These are phyloP conservation scores for Penicillium sp. DNA, from an alignment of 2,329 filamentous ascomycete species.

Conservation along the genomic window DNA sequence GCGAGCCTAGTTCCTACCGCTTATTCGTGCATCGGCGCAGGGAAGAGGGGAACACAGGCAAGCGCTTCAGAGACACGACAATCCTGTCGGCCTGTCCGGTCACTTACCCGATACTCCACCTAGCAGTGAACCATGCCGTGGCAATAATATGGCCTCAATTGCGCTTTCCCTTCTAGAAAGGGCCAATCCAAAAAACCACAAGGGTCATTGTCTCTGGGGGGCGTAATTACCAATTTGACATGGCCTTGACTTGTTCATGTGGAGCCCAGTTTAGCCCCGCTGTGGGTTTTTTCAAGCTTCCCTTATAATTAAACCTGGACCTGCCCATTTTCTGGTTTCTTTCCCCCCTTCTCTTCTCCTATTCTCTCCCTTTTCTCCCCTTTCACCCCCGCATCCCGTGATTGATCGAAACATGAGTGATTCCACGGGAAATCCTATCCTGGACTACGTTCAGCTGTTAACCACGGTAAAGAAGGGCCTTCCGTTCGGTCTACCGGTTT, in stretches of 20 bases:
- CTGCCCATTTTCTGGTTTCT: background rate
- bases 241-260: background rate
- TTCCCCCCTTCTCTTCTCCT: background rate
- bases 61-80: background rate
- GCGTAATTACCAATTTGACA: background rate
- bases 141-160: background rate
- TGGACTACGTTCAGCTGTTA: conserved; percentile 39
- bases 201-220: background rate
- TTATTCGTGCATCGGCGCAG: background rate
- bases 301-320: background rate
- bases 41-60: background rate
- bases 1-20: background rate
- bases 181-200: background rate
- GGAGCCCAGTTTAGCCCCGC: background rate
- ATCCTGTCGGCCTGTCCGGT: background rate
- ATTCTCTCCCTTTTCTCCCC: background rate
- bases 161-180: too few relatives aligned
- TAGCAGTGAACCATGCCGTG: background rate
- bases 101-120: background rate
- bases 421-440: conserved; percentile 34
- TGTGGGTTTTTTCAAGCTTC: background rate
- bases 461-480: conserved; percentile 35
- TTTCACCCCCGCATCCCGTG: background rate
- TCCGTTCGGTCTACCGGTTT: conserved; percentile 40
- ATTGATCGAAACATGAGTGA: conserved; percentile 3